A percentile compares a stretch with the other conserved stretches of the same genome.
Evolutionary conservation across 352 stramenopile genomes (phyloP).

Genomic region (Labyrinthula sp.): DNA sequence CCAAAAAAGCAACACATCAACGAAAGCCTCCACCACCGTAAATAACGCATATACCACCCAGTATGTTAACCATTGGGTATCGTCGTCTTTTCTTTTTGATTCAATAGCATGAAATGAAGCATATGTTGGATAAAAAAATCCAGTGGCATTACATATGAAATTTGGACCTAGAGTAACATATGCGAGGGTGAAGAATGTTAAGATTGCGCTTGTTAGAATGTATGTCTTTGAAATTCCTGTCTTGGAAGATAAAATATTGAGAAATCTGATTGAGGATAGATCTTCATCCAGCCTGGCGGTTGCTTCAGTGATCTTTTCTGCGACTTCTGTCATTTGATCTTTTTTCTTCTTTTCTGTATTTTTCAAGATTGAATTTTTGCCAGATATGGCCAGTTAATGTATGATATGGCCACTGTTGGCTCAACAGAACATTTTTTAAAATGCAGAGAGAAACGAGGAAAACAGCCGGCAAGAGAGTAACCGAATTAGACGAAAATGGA

Average conservation of each 20-base stretch:
- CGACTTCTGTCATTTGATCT: no score
- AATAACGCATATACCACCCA: slow-evolving; percentile 93
- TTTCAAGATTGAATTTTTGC: no score
- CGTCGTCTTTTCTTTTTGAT: slow-evolving; percentile 39
- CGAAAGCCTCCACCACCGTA: slow-evolving; percentile 81
- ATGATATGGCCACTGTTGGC: no score
- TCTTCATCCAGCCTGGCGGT: no score
- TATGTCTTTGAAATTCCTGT: slow-evolving; percentile 39
- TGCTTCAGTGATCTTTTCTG: no score
- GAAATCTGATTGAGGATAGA: no score
- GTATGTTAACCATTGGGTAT: slow-evolving; percentile 75
- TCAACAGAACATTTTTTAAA: no score
- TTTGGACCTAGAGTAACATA: slow-evolving; percentile 41
- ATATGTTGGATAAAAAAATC: slow-evolving; percentile 52
- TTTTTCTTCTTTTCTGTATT: no score
- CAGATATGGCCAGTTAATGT: no score
- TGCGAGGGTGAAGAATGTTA: slow-evolving; percentile 33
- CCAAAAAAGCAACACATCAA: slow-evolving; percentile 82
- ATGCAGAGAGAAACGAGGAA: no score
- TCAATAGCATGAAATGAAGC: slow-evolving; percentile 60
- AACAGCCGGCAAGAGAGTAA: slow-evolving; percentile 54
- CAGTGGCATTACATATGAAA: slow-evolving; percentile 44
- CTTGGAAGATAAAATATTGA: no score
- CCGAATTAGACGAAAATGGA: slow-evolving; percentile 54
- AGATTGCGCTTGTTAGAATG: slow-evolving; percentile 34